phyloP scores from a whole-genome alignment of 495 filamentous ascomycete genomes.

The Aspergillus mulundensis region DNA sequence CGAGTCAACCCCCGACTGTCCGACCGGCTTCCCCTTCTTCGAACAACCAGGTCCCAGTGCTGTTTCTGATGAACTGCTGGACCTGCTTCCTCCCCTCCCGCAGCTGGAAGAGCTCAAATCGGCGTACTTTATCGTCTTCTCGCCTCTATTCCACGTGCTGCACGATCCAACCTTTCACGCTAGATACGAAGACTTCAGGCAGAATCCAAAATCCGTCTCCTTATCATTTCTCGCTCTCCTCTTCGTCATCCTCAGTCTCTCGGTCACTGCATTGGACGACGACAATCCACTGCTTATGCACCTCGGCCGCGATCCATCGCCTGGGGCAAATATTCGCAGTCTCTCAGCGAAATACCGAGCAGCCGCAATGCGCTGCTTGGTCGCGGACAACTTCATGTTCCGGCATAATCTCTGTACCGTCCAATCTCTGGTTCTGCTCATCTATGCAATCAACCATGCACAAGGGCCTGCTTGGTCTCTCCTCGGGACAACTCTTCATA shows the following conservation, averaged over 20 bases:
- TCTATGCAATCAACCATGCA: background rate
- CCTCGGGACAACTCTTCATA: background rate
- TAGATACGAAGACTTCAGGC: background rate
- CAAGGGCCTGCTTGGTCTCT: background rate
- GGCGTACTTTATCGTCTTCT: background rate
- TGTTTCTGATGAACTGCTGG: background rate
- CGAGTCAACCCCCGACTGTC: background rate
- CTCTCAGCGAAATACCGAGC: background rate
- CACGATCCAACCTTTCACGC: background rate
- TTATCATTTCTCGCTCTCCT: background rate
- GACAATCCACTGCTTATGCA: background rate
- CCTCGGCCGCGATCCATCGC: background rate
- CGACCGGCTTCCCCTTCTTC: background rate
- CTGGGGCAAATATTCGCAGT: background rate
- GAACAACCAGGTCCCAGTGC: background rate
- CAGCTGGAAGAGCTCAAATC: background rate
- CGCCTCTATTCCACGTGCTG: background rate
- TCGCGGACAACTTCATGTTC: background rate
- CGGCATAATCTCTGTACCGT: background rate
- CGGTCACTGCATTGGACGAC: background rate
- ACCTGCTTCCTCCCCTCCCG: background rate
- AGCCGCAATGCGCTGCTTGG: background rate
- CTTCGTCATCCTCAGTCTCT: background rate
- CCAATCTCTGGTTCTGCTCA: background rate
- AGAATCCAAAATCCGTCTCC: background rate